Evolutionary conservation across 257 asterid species (phyloP).

Genomic region (Mentha longifolia): DNA sequence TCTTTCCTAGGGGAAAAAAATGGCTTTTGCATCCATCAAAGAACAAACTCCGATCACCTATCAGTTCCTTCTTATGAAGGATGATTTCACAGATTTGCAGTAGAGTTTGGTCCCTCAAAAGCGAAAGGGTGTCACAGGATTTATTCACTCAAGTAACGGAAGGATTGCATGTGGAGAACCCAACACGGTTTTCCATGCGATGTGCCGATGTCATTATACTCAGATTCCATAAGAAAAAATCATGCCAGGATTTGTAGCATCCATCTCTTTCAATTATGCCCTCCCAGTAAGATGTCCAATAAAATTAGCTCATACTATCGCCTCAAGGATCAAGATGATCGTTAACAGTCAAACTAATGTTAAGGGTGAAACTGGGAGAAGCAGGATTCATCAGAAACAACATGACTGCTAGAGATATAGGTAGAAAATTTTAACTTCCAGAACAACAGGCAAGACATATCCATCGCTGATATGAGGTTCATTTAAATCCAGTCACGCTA

Average conservation of each 20-base stretch:
- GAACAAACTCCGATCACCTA: no score
- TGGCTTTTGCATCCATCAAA: no score
- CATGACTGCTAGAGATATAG: neutral
- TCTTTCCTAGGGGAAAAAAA: no score
- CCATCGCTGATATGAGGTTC: neutral
- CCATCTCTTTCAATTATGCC: no score
- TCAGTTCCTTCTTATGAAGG: no score
- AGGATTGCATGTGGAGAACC: neutral
- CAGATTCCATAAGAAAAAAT: neutral
- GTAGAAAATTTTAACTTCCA: neutral
- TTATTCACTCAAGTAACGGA: slow-evolving; percentile 7
- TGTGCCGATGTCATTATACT: slow-evolving; percentile 1
- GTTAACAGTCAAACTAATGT: no score
- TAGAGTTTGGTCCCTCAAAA: neutral
- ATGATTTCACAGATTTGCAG: no score
- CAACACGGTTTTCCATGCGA: neutral
- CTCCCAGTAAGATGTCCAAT: no score
- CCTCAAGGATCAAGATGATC: no score
- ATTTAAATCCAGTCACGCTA: slow-evolving; percentile 4
- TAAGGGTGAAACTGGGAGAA: no score
- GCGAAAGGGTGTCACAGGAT: neutral
- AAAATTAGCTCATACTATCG: no score
- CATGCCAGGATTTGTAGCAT: no score
- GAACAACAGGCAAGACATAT: slow-evolving; percentile 12
- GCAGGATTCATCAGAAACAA: slow-evolving; percentile 1